Percentiles rank a stretch among this genome's conserved stretches.
Conservation (phyloP, 306 rosid species). For the Arachis hypogaea region DNA sequence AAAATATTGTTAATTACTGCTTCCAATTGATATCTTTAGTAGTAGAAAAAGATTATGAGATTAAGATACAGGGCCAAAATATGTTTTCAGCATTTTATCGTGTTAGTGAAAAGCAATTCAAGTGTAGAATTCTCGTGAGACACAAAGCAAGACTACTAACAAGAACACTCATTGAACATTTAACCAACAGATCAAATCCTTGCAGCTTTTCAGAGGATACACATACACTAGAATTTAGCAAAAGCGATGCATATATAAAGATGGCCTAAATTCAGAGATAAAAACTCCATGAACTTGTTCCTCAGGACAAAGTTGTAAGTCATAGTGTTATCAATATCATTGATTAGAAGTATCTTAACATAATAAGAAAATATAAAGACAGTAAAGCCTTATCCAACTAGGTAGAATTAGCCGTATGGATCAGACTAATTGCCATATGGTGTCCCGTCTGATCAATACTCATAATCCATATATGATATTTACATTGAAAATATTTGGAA, state of each 20-base stretch:
- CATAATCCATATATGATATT: too few species aligned
- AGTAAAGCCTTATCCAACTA: too few species aligned
- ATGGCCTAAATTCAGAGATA: background rate
- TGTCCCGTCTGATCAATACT: too few species aligned
- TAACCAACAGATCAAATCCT: background rate
- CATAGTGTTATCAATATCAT: constrained; percentile 19
- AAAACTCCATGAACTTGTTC: constrained; percentile 7
- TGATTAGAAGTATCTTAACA: background rate
- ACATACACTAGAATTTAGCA: background rate
- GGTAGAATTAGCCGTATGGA: too few species aligned
- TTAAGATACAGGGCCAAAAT: constrained; percentile 5
- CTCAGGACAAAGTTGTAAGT: constrained; percentile 2
- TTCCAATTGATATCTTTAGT: background rate
- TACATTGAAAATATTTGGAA: background rate
- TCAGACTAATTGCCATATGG: too few species aligned
- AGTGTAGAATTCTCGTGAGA: constrained; percentile 11
- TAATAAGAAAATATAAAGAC: background rate
- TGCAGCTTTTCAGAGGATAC: background rate
- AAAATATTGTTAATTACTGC: too few species aligned
- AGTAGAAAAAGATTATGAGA: background rate
- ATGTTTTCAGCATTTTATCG: background rate
- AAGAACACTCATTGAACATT: background rate
- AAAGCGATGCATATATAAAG: background rate
- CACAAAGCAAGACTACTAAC: background rate
- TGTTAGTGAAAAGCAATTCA: constrained; percentile 16